phyloP scores from a whole-genome alignment of 306 rosid genomes.

The Inga leiocalycina region DNA sequence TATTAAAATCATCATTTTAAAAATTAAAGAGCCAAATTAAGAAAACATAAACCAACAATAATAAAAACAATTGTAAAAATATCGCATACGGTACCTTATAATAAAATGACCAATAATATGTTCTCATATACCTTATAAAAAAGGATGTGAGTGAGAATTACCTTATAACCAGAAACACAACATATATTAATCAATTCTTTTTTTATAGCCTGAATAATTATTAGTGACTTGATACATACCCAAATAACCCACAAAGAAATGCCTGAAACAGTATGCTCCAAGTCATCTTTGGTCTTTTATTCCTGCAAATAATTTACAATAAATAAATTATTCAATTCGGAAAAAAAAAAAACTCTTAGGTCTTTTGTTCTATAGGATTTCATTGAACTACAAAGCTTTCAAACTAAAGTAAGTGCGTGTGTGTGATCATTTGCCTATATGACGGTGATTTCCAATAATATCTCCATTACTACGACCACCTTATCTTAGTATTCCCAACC shows the following conservation, averaged over 20 bases:
- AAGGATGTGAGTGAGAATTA: no score
- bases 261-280: conserved; percentile 59
- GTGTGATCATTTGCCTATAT: background rate
- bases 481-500: background rate
- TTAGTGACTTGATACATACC: conserved; percentile 42
- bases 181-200: no score
- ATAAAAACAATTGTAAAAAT: no score
- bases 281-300: conserved; percentile 61
- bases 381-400: background rate
- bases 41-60: background rate
- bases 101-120: no score
- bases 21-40: background rate
- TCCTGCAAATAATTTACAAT: conserved; percentile 46
- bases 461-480: background rate
- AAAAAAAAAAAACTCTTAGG: background rate
- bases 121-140: no score
- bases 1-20: background rate
- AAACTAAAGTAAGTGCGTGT: background rate
- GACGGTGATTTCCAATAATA: background rate
- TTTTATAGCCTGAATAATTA: background rate
- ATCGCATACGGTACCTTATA: no score
- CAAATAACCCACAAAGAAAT: conserved; percentile 71
- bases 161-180: no score
- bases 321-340: background rate
- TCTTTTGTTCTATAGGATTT: background rate